Evolutionary conservation across 495 filamentous ascomycete species (phyloP).

Genomic region (Tuber indicum): DNA sequence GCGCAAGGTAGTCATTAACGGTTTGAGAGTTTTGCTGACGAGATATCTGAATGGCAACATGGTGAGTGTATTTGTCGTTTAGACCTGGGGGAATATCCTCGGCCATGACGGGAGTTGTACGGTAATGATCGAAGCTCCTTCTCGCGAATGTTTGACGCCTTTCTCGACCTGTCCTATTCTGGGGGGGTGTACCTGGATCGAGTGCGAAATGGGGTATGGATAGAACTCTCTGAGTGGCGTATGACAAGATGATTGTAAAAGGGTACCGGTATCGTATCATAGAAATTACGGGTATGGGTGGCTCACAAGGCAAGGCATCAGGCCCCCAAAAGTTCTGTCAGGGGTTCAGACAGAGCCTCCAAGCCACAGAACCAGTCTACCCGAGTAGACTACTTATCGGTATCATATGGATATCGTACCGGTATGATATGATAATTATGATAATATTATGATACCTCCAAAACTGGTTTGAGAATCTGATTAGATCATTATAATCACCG

Average conservation of each 20-base stretch:
- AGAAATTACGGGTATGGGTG: background rate
- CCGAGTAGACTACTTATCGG: no score
- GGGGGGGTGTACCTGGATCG: background rate
- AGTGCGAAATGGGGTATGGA: background rate
- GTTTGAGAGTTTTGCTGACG: conserved; percentile 26
- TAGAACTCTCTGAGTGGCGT: background rate
- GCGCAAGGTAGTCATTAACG: conserved; percentile 38
- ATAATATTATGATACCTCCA: background rate
- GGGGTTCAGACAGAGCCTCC: background rate
- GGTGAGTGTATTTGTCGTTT: conserved; percentile 29
- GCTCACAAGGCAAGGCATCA: background rate
- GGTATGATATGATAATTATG: no score
- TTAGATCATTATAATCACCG: background rate
- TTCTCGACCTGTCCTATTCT: background rate
- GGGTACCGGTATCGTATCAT: no score
- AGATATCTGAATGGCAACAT: conserved; percentile 33
- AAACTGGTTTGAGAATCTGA: background rate
- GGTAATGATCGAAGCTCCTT: background rate
- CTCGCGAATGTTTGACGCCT: background rate
- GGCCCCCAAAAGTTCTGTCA: background rate
- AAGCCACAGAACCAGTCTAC: background rate
- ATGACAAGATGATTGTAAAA: background rate
- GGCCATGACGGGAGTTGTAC: conserved; percentile 16
- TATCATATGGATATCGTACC: no score
- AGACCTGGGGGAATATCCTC: conserved; percentile 37